Evolutionary conservation across 2,329 filamentous ascomycete genomes (phyloP), one percentile per base, ranked within the genome.

Genomic region (Colletotrichum costaricense): DNA sequence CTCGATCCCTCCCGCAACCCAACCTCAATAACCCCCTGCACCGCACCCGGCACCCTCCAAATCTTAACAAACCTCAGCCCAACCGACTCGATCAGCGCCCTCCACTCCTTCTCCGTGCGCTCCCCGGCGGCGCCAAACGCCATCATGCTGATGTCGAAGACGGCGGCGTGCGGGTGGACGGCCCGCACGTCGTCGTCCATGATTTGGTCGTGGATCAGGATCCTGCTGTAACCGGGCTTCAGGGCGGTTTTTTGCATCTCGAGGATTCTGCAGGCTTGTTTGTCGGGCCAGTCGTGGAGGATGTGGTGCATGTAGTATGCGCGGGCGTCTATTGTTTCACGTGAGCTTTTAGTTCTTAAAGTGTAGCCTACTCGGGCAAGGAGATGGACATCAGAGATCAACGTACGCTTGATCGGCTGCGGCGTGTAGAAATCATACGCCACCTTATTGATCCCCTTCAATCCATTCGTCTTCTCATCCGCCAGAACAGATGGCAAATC

Each of bases 281-380:
- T 79, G 68, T 89, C 87, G 0, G 87, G 83, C 87, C 87, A 89
- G 80, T 90, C 88, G 77, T 90, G 88, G n/a, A 90, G 81, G 65
- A 90, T 88, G 73, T 86, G 81, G 76, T 88, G 88, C 73, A 90
- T 78, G 67, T 89, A 80, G 78, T 88, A 90, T 59, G 88, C 82
- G 68, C 87, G 86, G 7, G 85, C 24, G 2, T 24, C 24, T 24
- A 24, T 24, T 24, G 24, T 24, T 30, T 30, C 28, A 22, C 22
- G 22, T 22, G 22, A 22, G 22, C 22, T 22, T 22, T 22, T 22
- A 22, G 22, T 22, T 22, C 22, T 22, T 22, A 22, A 22, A 22
- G 22, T 22, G 22, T 22, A 22, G 22, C 22, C 22, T 22, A 22
- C 22, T 22, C 22, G 22, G 22, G 22, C 22, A 30, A 30, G 28